Conservation (phyloP, 352 stramenopile genomes). For the Phytophthora agathidicida region DNA sequence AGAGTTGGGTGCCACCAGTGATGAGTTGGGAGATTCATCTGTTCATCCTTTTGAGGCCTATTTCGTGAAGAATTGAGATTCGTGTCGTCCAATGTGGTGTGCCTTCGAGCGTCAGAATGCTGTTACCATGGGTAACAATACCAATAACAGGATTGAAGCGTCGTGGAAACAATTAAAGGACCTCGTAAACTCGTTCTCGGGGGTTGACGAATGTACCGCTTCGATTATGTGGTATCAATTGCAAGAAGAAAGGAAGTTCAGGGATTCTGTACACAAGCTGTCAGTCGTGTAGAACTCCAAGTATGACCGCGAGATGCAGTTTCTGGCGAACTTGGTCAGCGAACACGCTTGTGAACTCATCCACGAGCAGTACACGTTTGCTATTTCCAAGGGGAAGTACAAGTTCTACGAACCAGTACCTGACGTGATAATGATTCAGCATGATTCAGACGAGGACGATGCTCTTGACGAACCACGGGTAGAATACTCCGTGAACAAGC, state of each 20-base stretch:
- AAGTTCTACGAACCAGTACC: constrained; percentile 12
- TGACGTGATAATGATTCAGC: constrained; percentile 11
- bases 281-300: constrained; percentile 5
- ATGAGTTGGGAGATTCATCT: too few species aligned
- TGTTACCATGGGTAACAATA: constrained; percentile 29
- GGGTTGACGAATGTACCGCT: constrained; percentile 22
- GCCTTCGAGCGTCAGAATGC: constrained; percentile 13
- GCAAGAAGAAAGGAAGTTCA: constrained; percentile 18
- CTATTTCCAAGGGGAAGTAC: constrained; percentile 12
- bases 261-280: constrained; percentile 11
- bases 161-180: constrained; percentile 37
- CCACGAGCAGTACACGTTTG: constrained; percentile 15
- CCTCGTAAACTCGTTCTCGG: constrained; percentile 10
- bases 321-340: constrained; percentile 22
- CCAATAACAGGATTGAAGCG: constrained; percentile 36
- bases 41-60: constrained; percentile 27
- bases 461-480: constrained; percentile 14
- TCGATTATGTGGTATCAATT: constrained; percentile 26
- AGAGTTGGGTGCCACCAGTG: background rate
- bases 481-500: constrained; percentile 22
- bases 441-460: background rate
- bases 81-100: constrained; percentile 19
- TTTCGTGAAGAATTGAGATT: constrained; percentile 34
- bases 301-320: constrained; percentile 23
- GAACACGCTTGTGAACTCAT: constrained; percentile 31